Evolutionary conservation across 73 alveolate species (phyloP).

Genomic region (Paramecium octaurelia): DNA sequence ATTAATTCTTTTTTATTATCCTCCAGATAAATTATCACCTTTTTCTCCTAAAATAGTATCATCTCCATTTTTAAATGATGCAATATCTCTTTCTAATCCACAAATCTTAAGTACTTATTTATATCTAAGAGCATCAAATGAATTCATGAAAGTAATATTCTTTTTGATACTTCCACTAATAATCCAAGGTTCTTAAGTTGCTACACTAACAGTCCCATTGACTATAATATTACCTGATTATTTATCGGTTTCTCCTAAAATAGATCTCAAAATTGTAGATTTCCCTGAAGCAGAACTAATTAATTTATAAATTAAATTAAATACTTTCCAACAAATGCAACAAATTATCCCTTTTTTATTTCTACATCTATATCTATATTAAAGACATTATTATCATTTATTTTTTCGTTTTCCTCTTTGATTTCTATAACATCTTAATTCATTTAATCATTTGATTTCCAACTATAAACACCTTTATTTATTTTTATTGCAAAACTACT

Average conservation of each 20-base stretch:
- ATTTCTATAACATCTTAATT: background rate
- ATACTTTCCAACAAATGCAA: constrained; percentile 39
- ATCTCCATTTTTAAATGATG: constrained; percentile 53
- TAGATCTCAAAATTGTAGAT: constrained; percentile 82
- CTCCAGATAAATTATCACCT: constrained; percentile 77
- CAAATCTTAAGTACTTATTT: constrained; percentile 29
- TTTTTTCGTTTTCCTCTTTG: background rate
- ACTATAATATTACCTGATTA: background rate
- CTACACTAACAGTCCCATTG: background rate
- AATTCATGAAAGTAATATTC: background rate
- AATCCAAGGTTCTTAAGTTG: constrained; percentile 36
- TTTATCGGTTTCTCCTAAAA: constrained; percentile 74
- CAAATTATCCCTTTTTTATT: constrained; percentile 4
- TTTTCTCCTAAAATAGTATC: constrained; percentile 59
- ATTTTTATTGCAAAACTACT: background rate
- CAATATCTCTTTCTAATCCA: constrained; percentile 50
- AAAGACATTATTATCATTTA: background rate
- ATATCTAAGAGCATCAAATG: background rate
- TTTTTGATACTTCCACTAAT: background rate
- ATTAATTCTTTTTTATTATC: constrained; percentile 83
- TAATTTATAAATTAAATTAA: background rate
- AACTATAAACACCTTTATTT: background rate
- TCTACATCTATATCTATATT: background rate
- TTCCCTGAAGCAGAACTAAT: constrained; percentile 10
- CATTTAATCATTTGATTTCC: background rate